Evolutionary conservation across 2,329 filamentous ascomycete species (phyloP), one percentile per base, ranked within the genome.

Genomic region (Venturia carpophila): DNA sequence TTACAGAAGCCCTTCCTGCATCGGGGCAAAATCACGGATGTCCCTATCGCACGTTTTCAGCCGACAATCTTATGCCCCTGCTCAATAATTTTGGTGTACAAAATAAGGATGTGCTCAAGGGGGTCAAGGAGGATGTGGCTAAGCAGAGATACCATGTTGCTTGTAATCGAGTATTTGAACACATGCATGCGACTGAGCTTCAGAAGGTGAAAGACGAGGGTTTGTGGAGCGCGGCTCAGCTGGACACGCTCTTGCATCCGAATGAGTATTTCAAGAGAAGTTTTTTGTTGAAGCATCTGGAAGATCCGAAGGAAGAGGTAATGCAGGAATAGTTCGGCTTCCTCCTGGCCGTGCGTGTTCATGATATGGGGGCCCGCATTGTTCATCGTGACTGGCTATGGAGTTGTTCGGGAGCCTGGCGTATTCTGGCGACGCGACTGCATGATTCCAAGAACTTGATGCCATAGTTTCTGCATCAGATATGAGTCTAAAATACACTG

Each of bases 261-360:
- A 99, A 99, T 75, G 92, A 93, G 69, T 99, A 97, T 77, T 99
- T 97, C 77, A 97, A 96, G 82, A 84, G 93, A 65, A 96, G 92
- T 74, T 97, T 91, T 75, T 72, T 95, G 70, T 79, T 99, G 67
- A 96, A 92, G 80, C 90, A 94, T 73, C 75, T 95, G 34, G 87
- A 52, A 10, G 65, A 60, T 60, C 45, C 58, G 37, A 60, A 37
- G n/a, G 45, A 55, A 34, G 61, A 64, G 42, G 37, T 41, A 6
- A 66, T 65, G 47, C 24, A 34, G 19, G 64, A 66, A 60, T 24
- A 66, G 24, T 15, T 58, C n/a, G 41, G 30, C 15, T 10, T 10
- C 24, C 5, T 27, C 49, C 10, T 55, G 10, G 17, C 11, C 27
- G 24, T 55, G 6, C 3, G 24, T 0, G 2, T 55, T 55, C 30